These are phyloP conservation scores for Leccinum laetum DNA, from an alignment of 1,284 basidiomycete genomes.

Conservation along the genomic window DNA sequence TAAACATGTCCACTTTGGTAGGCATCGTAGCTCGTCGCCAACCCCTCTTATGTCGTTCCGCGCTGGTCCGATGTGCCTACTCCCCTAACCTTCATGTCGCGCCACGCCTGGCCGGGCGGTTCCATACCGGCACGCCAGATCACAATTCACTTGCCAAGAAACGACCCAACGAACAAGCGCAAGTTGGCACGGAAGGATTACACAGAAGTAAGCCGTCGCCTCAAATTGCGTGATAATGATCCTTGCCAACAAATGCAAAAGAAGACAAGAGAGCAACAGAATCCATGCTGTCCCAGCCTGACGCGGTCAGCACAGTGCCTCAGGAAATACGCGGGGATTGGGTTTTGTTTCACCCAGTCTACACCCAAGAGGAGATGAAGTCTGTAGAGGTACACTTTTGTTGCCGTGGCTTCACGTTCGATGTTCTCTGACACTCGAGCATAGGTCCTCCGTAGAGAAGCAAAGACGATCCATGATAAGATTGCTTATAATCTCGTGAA, in stretches of 20 bases:
- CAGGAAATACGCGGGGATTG: constrained; percentile 66
- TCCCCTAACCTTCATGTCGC: constrained; percentile 7
- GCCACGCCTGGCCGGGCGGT: constrained; percentile 10
- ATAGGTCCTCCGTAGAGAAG: constrained; percentile 71
- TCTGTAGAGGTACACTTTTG: constrained; percentile 58
- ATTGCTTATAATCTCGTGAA: constrained; percentile 67
- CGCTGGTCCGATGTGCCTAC: constrained; percentile 9
- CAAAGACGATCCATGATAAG: constrained; percentile 72
- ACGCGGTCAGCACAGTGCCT: constrained; percentile 45
- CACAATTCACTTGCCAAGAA: constrained; percentile 27
- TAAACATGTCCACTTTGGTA: constrained; percentile 27
- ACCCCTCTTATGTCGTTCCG: constrained; percentile 10
- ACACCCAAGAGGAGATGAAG: constrained; percentile 76
- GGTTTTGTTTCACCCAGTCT: constrained; percentile 85
- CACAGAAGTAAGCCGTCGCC: constrained; percentile 23
- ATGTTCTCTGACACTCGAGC: constrained; percentile 2
- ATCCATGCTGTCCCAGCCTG: constrained; percentile 19
- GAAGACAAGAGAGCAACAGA: constrained; percentile 27
- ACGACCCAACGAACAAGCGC: constrained; percentile 21
- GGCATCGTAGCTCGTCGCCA: constrained; percentile 13
- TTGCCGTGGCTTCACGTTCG: neutral
- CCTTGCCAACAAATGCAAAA: constrained; percentile 11
- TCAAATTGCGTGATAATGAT: neutral
- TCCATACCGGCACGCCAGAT: constrained; percentile 27
- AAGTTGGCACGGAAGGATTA: constrained; percentile 30